Evolutionary conservation across 768 basidiomycete species (phyloP).

Genomic region (Tephrocybe rancida): DNA sequence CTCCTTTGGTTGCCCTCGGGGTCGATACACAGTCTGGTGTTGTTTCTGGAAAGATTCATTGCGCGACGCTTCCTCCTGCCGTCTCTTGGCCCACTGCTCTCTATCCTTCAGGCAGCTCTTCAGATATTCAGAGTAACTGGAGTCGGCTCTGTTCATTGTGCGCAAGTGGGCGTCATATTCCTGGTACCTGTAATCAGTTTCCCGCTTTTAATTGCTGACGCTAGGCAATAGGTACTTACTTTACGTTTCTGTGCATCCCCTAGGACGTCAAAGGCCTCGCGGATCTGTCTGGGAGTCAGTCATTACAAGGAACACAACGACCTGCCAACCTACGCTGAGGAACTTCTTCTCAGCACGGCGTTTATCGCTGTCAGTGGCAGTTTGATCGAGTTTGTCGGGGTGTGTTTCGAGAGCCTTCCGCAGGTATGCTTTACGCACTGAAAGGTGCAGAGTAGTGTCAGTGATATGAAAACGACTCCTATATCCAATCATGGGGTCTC

Average conservation of each 20-base stretch:
- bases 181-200: conserved; percentile 25
- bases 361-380: conserved; percentile 51
- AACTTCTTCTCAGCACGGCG: conserved; percentile 59
- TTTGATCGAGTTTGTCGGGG: conserved; percentile 68
- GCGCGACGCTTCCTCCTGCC: conserved; percentile 41
- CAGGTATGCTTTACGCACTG: conserved; percentile 71
- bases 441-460: not conserved
- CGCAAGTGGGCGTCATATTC: conserved; percentile 49
- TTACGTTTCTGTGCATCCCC: conserved; percentile 56
- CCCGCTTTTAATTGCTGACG: not conserved
- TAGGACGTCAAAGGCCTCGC: conserved; percentile 62
- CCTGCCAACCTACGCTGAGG: conserved; percentile 47
- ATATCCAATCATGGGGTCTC: conserved; percentile 16
- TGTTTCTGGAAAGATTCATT: conserved; percentile 16
- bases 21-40: conserved; percentile 27
- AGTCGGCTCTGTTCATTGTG: conserved; percentile 24
- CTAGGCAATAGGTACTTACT: conserved; percentile 33
- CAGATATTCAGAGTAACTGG: conserved; percentile 39
- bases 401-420: conserved; percentile 71
- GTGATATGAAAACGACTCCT: not conserved
- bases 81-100: conserved; percentile 54
- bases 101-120: conserved; percentile 48
- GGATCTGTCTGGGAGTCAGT: conserved; percentile 44
- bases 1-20: conserved; percentile 41
- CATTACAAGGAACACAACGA: conserved; percentile 3